Conservation (phyloP, 768 basidiomycete species). For the Lentinula edodes region DNA sequence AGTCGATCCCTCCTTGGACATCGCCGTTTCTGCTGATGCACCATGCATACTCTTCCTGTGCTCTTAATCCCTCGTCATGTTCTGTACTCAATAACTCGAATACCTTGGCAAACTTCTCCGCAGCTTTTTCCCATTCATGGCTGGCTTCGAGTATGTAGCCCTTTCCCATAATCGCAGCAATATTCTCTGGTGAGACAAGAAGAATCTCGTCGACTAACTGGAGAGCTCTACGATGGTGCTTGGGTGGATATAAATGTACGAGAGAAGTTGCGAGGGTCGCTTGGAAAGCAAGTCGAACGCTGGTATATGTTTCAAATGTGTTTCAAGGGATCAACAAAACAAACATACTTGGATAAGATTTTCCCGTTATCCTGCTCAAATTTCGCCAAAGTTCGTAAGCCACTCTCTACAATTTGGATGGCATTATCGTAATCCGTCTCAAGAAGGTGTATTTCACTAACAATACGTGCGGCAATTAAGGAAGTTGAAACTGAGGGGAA, state of each 20-base stretch:
- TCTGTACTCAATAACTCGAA: conserved; percentile 40
- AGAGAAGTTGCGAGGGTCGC: conserved; percentile 68
- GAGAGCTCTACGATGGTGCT: conserved; percentile 79
- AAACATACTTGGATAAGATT: conserved; percentile 40
- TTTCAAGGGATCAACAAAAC: background rate
- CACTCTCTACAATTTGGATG: conserved; percentile 66
- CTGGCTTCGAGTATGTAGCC: conserved; percentile 68
- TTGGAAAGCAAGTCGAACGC: conserved; percentile 64
- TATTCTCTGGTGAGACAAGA: conserved; percentile 51
- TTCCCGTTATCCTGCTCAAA: conserved; percentile 56
- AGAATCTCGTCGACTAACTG: conserved; percentile 72
- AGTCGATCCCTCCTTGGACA: conserved; percentile 38
- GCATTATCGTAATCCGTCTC: conserved; percentile 74
- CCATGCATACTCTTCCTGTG: conserved; percentile 84
- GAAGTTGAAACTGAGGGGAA: conserved; percentile 47
- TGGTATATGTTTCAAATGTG: conserved; percentile 21
- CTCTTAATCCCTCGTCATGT: conserved; percentile 46
- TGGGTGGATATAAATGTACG: conserved; percentile 83
- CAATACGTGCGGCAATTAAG: conserved; percentile 61
- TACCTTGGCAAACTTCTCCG: conserved; percentile 55
- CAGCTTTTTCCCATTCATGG: conserved; percentile 65
- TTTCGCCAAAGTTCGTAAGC: conserved; percentile 49
- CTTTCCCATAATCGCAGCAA: conserved; percentile 63
- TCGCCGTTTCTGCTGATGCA: conserved; percentile 55
- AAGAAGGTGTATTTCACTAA: conserved; percentile 56